A percentile compares a stretch with the other conserved stretches of the same genome.
Evolutionary conservation across 225 moss, liverwort and hornwort species (phyloP).

Genomic region (Sphagnum contortum): DNA sequence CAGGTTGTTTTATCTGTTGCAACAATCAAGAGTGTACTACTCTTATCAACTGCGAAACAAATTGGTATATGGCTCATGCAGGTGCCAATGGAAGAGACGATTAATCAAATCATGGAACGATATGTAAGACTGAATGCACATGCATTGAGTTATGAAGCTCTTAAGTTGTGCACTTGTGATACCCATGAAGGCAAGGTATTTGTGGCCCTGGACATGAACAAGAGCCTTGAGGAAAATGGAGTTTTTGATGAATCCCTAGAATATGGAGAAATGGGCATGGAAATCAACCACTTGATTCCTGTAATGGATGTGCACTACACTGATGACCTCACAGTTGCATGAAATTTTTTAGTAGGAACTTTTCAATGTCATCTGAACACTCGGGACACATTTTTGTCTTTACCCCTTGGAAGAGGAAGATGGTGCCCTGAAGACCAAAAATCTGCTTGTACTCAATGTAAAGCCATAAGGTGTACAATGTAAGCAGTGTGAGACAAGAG

Average conservation of each 20-base stretch:
- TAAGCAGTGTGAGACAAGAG: too few species aligned
- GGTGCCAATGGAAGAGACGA: conserved; percentile 11
- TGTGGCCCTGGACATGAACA: conserved; percentile 5
- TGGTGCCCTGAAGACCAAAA: too few species aligned
- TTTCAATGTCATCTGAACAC: too few species aligned
- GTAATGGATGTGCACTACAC: conserved; percentile 4
- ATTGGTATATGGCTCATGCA: background rate
- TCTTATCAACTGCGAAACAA: too few species aligned
- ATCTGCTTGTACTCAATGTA: too few species aligned
- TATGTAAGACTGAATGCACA: conserved; percentile 6
- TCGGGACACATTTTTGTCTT: too few species aligned
- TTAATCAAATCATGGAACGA: conserved; percentile 6
- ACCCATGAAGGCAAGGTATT: background rate
- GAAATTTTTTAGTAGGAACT: background rate
- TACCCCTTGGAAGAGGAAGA: too few species aligned
- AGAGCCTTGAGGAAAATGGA: conserved; percentile 7
- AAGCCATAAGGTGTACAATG: too few species aligned
- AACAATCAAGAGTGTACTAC: background rate
- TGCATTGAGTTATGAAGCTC: conserved; percentile 1
- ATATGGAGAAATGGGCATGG: conserved; percentile 2
- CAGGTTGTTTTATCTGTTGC: too few species aligned
- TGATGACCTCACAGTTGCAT: conserved; percentile 15
- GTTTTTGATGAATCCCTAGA: conserved; percentile 6
- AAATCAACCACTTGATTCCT: conserved; percentile 6
- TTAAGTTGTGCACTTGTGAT: background rate